These are phyloP conservation scores for Entomortierella parvispora DNA, from an alignment of 192 early-diverging fungal species.

Conservation along the genomic window DNA sequence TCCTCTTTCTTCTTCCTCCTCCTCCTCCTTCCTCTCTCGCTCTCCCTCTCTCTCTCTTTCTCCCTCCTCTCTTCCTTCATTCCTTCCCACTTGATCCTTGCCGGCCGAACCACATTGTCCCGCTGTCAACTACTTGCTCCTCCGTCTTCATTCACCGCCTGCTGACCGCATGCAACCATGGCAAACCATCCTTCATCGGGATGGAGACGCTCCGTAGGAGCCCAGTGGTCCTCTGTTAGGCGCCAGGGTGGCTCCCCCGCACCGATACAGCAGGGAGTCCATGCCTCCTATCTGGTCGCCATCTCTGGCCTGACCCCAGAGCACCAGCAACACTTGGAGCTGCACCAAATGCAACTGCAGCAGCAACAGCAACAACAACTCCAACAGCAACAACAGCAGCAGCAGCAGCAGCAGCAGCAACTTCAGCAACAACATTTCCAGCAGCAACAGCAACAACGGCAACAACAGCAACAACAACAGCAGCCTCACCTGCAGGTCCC, in stretches of 20 bases:
- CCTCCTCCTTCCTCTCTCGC: not conserved
- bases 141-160: not conserved
- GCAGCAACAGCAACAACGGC: slow-evolving; percentile 4
- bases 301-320: slow-evolving; percentile 24
- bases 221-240: slow-evolving; percentile 43
- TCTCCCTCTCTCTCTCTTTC: not conserved
- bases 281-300: slow-evolving; percentile 31
- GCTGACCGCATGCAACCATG: slow-evolving; percentile 5
- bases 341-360: not conserved
- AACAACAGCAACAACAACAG: not conserved
- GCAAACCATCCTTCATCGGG: slow-evolving; percentile 23
- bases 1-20: not conserved
- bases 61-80: not conserved
- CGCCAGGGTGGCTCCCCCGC: slow-evolving; percentile 11
- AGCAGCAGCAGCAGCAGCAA: slow-evolving; percentile 9
- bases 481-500: not conserved
- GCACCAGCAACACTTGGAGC: slow-evolving; percentile 10
- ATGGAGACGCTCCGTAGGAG: slow-evolving; percentile 36
- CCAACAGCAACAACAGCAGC: slow-evolving; percentile 4
- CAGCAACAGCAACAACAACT: slow-evolving; percentile 1
- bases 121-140: not conserved
- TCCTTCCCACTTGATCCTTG: not conserved
- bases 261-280: slow-evolving; percentile 34
- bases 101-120: not conserved
- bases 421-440: slow-evolving; percentile 4